Conservation (phyloP, 1,139 yeast species). For the Diutina scorzettiae region DNA sequence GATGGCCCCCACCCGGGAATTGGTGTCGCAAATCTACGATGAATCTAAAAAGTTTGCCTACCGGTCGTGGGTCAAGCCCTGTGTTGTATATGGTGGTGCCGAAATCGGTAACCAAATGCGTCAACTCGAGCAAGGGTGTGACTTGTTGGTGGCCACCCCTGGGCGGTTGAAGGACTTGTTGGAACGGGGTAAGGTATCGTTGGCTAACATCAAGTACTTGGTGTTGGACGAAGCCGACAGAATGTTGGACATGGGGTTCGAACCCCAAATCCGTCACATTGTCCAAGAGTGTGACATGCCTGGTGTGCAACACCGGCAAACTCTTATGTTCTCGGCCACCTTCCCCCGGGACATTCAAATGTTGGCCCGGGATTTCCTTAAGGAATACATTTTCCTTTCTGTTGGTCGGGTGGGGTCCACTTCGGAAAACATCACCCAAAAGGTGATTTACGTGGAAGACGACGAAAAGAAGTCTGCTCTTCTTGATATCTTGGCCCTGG, state of each 20-base stretch:
- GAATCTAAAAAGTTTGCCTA: slow-evolving; percentile 93
- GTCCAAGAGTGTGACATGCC: slow-evolving; percentile 54
- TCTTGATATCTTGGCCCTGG: slow-evolving; percentile 66
- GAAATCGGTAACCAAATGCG: slow-evolving; percentile 81
- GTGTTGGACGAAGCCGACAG: slow-evolving; percentile 99
- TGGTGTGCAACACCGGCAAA: slow-evolving; percentile 79
- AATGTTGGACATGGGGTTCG: slow-evolving; percentile 99
- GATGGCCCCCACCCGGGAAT: slow-evolving; percentile 97
- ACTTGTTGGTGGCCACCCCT: slow-evolving; percentile 93
- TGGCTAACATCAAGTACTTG: slow-evolving; percentile 81
- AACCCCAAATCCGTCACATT: slow-evolving; percentile 97
- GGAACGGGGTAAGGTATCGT: slow-evolving; percentile 88
- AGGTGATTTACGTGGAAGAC: slow-evolving; percentile 86
- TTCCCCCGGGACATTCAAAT: slow-evolving; percentile 97
- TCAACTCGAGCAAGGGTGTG: slow-evolving; percentile 90
- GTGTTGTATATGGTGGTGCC: slow-evolving; percentile 98
- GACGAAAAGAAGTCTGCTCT: slow-evolving; percentile 87
- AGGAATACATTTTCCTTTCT: slow-evolving; percentile 87
- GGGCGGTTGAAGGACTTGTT: slow-evolving; percentile 95
- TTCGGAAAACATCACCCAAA: slow-evolving; percentile 96
- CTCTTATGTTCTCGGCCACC: slow-evolving; percentile 96
- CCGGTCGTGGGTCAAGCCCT: slow-evolving; percentile 97
- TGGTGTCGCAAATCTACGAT: slow-evolving; percentile 91
- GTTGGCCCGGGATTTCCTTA: slow-evolving; percentile 93
- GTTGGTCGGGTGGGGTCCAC: slow-evolving; percentile 51